These are phyloP conservation scores for Pseudogymnoascus sp. DNA, from an alignment of 2,329 filamentous ascomycete genomes.

Conservation along the genomic window DNA sequence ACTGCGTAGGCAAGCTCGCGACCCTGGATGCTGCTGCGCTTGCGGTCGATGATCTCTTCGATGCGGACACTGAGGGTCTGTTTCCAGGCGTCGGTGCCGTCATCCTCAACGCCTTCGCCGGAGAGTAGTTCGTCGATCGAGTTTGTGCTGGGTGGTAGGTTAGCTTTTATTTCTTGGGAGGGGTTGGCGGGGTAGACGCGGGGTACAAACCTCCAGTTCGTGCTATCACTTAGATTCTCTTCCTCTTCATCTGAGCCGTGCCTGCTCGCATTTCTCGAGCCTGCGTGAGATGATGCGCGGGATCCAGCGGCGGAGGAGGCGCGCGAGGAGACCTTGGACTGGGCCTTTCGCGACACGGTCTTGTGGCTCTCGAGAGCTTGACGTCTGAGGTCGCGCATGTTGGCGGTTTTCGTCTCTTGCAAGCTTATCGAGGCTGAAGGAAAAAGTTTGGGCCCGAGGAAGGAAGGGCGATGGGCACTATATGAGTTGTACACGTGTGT, in stretches of 20 bases:
- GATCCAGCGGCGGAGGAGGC: constrained; percentile 44
- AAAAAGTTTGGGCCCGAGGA: not conserved
- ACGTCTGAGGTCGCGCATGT: constrained; percentile 41
- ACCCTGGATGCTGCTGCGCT: constrained; percentile 58
- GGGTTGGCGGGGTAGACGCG: not conserved
- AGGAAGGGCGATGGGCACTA: not conserved
- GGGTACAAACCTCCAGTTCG: constrained; percentile 43
- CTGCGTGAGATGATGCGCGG: constrained; percentile 41
- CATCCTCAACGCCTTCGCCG: constrained; percentile 41
- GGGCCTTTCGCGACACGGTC: constrained; percentile 52
- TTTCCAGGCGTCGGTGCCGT: constrained; percentile 49
- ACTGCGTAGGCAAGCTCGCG: constrained; percentile 53
- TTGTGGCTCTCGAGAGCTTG: constrained; percentile 53
- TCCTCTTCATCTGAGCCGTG: constrained; percentile 51
- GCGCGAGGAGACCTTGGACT: constrained; percentile 42
- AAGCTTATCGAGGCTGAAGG: not conserved
- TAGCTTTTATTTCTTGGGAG: not conserved
- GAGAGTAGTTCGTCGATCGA: constrained; percentile 47
- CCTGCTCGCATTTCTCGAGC: constrained; percentile 43
- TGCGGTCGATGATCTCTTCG: constrained; percentile 60
- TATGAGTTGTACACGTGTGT: not conserved
- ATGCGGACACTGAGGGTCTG: constrained; percentile 53
- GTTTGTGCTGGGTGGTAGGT: constrained; percentile 33
- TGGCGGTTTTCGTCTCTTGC: not conserved
- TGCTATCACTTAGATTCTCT: constrained; percentile 45